Base-by-base conservation (phyloP, 2,329 filamentous ascomycete species). In the Trichoderma sp. region DNA sequence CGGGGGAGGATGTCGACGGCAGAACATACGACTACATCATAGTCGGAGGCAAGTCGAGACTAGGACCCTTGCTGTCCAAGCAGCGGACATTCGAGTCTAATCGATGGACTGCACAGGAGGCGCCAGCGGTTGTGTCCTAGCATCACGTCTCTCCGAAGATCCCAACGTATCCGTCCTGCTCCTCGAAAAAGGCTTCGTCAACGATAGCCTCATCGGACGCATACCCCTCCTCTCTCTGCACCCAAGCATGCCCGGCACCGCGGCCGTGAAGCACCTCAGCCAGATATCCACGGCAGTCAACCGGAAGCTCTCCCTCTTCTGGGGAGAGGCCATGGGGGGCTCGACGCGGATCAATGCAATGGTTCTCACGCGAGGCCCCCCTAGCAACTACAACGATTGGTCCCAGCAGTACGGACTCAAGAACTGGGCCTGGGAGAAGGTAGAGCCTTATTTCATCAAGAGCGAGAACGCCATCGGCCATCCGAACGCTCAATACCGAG, bases 301-400 rank as follows among this genome's bases (percentile, higher is more conserved):
- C 14, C 52, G 52, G 7, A 55, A 43, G 52, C 34, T 55, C 3
- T 26, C 52, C 9, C 52, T 55, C 30, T 55, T 21, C 52, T 55
- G 52, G 52, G 52, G 30, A 55, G 52, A 55, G 12, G 52, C 52
- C 4, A 34, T 55, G 0, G 52, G 52, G 17, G 52, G 52, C 3
- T 55, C 52, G 24, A 55, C 52, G 2, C 34, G 52, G 7, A 55
- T 55, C 52, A 55, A 55, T n/a, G 52, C 52, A 24, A 55, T 55
- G 52, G n/a, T 55, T 7, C 52, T 55, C 1, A 52, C 50, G 2
- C 50, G 50, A 7, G 50, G 50, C 0, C 28, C 50, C 4, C 50
- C 50, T 19, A 30, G 26, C 50, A 52, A 52, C 50, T 52, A 52
- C 28, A 52, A 52, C 17, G 50, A 52, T 17, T 52, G 50, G 50